These are phyloP conservation scores for Thalassiosira hispida DNA, from an alignment of 352 stramenopile species.

Conservation along the genomic window DNA sequence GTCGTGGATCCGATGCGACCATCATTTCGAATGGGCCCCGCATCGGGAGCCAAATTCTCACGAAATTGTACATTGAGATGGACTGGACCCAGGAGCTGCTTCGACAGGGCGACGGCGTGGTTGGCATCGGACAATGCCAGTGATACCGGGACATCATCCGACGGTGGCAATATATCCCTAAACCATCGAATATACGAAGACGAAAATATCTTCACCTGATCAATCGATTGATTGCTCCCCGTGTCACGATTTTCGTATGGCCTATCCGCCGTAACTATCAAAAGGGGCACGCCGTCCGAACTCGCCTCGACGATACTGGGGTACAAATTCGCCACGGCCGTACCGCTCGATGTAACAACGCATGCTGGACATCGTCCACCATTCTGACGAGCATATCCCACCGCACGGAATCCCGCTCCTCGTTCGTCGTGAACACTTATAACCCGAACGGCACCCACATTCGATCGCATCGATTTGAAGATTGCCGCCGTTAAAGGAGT, in stretches of 20 bases:
- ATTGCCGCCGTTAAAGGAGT: conserved; percentile 79
- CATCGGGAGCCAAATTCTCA: conserved; percentile 82
- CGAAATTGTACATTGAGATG: conserved; percentile 85
- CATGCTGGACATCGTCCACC: conserved; percentile 68
- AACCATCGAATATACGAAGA: conserved; percentile 79
- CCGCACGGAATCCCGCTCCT: conserved; percentile 75
- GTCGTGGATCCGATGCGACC: conserved; percentile 59
- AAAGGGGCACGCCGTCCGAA: conserved; percentile 75
- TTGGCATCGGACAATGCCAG: conserved; percentile 76
- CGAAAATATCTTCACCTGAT: conserved; percentile 84
- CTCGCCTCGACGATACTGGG: conserved; percentile 75
- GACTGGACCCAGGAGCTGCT: conserved; percentile 65
- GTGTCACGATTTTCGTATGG: conserved; percentile 82
- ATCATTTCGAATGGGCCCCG: conserved; percentile 76
- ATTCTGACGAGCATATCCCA: conserved; percentile 72
- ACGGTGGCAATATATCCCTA: conserved; percentile 77
- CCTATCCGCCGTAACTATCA: conserved; percentile 83
- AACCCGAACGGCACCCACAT: conserved; percentile 71
- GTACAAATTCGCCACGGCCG: conserved; percentile 82
- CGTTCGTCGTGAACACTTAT: conserved; percentile 82
- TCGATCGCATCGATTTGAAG: conserved; percentile 54
- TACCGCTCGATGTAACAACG: conserved; percentile 82
- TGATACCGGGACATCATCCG: conserved; percentile 77
- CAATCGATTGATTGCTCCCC: conserved; percentile 83
- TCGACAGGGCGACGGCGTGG: conserved; percentile 70